A percentile compares a stretch with the other conserved stretches of the same genome.
Conservation (phyloP, 2,329 filamentous ascomycete genomes). For the Corynespora cassiicola region DNA sequence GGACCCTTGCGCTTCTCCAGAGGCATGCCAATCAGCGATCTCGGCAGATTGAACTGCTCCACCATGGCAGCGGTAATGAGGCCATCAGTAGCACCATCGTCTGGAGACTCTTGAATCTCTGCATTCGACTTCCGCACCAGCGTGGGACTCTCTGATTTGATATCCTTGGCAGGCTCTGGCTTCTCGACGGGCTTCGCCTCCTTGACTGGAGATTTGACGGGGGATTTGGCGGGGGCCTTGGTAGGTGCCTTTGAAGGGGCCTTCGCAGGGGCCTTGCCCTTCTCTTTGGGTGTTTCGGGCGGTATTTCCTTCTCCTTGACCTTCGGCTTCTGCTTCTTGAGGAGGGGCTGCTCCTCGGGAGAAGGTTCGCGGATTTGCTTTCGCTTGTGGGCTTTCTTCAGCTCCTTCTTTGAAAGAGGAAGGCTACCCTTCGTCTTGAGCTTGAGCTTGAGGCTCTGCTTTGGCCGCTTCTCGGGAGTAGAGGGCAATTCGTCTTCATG, state of each 20-base stretch:
- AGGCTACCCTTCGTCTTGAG: conserved; percentile 25
- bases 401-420: conserved; percentile 25
- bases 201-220: conserved; percentile 28
- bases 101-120: conserved; percentile 27
- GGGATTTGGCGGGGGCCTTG: conserved; percentile 27
- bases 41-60: conserved; percentile 48
- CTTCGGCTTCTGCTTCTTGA: conserved; percentile 39
- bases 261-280: conserved; percentile 17
- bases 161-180: conserved; percentile 25
- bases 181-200: conserved; percentile 37
- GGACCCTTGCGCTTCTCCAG: conserved; percentile 72
- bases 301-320: conserved; percentile 19
- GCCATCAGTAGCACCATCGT: conserved; percentile 39
- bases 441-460: conserved; percentile 38
- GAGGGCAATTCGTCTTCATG: conserved; percentile 49
- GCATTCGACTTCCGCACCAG: conserved; percentile 28
- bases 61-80: conserved; percentile 46
- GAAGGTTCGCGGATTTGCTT: conserved; percentile 29
- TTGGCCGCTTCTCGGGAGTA: conserved; percentile 29
- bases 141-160: conserved; percentile 35
- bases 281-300: conserved; percentile 15
- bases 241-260: conserved; percentile 26
- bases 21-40: conserved; percentile 53
- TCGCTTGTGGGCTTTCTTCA: conserved; percentile 32
- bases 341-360: conserved; percentile 33